These are phyloP conservation scores for Otatea glauca DNA, from an alignment of 176 grass and related monocot genomes.

Conservation along the genomic window DNA sequence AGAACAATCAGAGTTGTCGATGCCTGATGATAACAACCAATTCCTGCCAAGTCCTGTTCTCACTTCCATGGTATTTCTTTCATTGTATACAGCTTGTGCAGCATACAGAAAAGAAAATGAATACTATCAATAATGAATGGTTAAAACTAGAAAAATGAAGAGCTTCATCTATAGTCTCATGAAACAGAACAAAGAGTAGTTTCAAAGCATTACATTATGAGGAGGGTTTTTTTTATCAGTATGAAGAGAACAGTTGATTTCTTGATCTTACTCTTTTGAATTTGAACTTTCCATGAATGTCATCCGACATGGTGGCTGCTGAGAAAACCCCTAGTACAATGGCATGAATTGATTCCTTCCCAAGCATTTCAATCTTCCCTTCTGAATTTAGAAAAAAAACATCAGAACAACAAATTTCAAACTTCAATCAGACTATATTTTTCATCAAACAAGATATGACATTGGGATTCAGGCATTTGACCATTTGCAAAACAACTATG, in stretches of 20 bases:
- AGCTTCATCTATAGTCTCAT: background rate
- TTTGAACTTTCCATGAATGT: conserved; percentile 76
- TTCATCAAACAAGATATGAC: conserved; percentile 1
- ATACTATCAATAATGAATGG: background rate
- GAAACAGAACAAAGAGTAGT: conserved; percentile 22
- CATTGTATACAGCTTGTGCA: conserved; percentile 3
- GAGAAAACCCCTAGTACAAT: conserved; percentile 83
- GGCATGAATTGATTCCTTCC: conserved; percentile 87
- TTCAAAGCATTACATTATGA: conserved; percentile 16
- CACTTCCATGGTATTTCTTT: conserved; percentile 22
- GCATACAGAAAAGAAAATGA: background rate
- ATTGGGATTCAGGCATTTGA: background rate
- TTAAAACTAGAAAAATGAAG: conserved; percentile 7
- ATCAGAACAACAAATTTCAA: conserved; percentile 33
- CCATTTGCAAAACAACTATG: background rate
- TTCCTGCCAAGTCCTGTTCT: background rate
- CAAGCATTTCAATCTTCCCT: conserved; percentile 85
- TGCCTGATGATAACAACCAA: background rate
- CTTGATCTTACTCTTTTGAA: conserved; percentile 64
- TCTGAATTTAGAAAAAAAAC: conserved; percentile 58
- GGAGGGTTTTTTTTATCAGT: background rate
- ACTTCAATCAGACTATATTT: background rate
- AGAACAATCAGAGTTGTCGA: background rate
- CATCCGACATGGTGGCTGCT: conserved; percentile 74
- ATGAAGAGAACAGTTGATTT: conserved; percentile 5